phyloP scores from a whole-genome alignment of 140 eudicot species.

The Senecio squalidus region DNA sequence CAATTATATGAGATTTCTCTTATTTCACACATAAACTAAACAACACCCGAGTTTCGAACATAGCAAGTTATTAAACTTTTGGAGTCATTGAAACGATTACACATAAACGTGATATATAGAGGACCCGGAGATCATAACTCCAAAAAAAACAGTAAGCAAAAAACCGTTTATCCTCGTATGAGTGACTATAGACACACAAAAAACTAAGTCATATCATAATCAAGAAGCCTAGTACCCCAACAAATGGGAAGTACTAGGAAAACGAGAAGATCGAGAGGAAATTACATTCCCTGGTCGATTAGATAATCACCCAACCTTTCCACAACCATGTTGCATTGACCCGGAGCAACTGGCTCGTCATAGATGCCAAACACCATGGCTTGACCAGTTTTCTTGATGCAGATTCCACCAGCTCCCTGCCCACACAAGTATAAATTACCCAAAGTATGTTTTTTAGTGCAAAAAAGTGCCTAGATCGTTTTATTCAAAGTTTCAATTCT shows the following conservation, averaged over 20 bases:
- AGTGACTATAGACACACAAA: too few relatives aligned
- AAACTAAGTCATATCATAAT: too few relatives aligned
- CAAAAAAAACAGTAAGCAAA: too few relatives aligned
- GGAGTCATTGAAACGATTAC: not conserved
- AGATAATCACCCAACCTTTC: slow-evolving; percentile 91
- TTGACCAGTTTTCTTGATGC: slow-evolving; percentile 72
- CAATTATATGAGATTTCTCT: not conserved
- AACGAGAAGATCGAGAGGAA: not conserved
- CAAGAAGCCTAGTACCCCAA: not conserved
- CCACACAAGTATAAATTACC: not conserved
- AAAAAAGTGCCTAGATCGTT: too few relatives aligned
- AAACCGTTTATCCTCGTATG: too few relatives aligned
- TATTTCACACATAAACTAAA: not conserved
- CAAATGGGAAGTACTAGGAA: slow-evolving; percentile 14
- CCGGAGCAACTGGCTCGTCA: slow-evolving; percentile 81
- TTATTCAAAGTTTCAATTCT: too few relatives aligned
- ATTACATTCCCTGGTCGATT: slow-evolving; percentile 67
- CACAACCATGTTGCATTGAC: slow-evolving; percentile 91
- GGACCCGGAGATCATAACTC: not conserved
- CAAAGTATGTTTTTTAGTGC: not conserved
- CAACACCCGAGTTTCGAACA: not conserved
- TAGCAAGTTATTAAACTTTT: not conserved
- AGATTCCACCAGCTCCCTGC: slow-evolving; percentile 73
- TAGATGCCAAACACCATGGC: slow-evolving; percentile 72
- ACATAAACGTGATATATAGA: not conserved